phyloP scores from a whole-genome alignment of 179 eudicot species.

The Kewa caespitosa region DNA sequence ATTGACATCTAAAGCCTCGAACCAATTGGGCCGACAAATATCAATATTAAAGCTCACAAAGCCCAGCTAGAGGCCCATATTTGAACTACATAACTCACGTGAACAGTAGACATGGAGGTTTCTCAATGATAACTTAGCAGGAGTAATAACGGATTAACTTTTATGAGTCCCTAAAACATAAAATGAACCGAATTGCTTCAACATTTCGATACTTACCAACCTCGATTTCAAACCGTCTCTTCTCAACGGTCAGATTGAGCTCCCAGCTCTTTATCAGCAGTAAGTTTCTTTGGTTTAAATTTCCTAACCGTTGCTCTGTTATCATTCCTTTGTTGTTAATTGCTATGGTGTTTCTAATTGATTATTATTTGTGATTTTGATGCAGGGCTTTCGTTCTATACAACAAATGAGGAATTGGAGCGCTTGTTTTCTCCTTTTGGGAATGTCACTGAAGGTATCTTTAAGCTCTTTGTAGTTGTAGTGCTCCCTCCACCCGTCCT shows the following conservation, averaged over 20 bases:
- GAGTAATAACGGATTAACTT: too few relatives aligned
- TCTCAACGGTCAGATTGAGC: constrained; percentile 24
- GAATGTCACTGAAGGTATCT: constrained; percentile 48
- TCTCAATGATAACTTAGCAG: too few relatives aligned
- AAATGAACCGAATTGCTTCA: constrained; percentile 18
- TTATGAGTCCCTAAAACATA: too few relatives aligned
- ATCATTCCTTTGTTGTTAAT: neutral
- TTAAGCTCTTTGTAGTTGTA: neutral
- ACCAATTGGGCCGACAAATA: too few relatives aligned
- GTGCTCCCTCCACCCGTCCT: neutral
- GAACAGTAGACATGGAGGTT: too few relatives aligned
- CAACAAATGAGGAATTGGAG: constrained; percentile 44
- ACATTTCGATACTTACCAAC: constrained; percentile 7
- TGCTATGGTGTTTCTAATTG: neutral
- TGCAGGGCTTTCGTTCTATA: constrained; percentile 72
- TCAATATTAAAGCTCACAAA: too few relatives aligned
- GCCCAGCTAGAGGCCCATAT: too few relatives aligned
- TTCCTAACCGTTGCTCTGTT: too few relatives aligned
- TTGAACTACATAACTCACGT: too few relatives aligned
- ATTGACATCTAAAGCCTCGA: too few relatives aligned
- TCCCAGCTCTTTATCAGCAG: constrained; percentile 64
- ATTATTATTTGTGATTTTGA: neutral
- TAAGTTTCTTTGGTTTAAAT: constrained; percentile 33
- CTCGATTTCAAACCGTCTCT: constrained; percentile 11
- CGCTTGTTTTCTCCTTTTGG: constrained; percentile 66